Percentiles rank a stretch among this genome's conserved stretches.
These are phyloP conservation scores for Tetracladium maxilliforme DNA, from an alignment of 2,329 filamentous ascomycete genomes.

Conservation along the genomic window DNA sequence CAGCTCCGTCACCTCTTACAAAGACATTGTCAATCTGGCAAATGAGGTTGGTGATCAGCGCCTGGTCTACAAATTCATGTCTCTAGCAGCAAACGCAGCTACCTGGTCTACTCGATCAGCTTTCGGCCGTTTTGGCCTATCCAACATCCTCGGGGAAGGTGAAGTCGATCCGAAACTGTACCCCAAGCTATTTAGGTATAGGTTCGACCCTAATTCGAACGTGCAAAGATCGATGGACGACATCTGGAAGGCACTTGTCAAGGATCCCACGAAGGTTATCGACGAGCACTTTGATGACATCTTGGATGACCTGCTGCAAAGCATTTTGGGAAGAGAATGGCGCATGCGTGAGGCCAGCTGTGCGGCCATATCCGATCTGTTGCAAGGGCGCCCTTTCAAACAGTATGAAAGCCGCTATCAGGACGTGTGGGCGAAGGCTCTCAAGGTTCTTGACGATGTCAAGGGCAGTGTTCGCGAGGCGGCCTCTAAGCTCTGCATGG, in stretches of 20 bases:
- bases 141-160: constrained; percentile 80
- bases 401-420: constrained; percentile 76
- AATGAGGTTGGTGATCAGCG: constrained; percentile 92
- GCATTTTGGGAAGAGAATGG: constrained; percentile 85
- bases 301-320: constrained; percentile 72
- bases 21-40: constrained; percentile 91
- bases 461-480: constrained; percentile 77
- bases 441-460: constrained; percentile 92
- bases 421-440: constrained; percentile 70
- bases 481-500: constrained; percentile 69
- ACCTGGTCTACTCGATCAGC: constrained; percentile 97
- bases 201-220: constrained; percentile 88
- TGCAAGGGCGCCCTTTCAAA: constrained; percentile 62
- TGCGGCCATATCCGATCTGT: constrained; percentile 72
- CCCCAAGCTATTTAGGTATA: constrained; percentile 84
- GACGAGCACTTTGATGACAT: constrained; percentile 78
- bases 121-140: constrained; percentile 86
- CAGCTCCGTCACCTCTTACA: constrained; percentile 84
- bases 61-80: constrained; percentile 98
- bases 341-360: constrained; percentile 85
- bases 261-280: constrained; percentile 64
- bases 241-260: constrained; percentile 94
- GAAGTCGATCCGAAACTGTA: constrained; percentile 86
- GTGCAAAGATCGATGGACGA: constrained; percentile 94
- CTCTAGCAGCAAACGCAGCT: constrained; percentile 83